phyloP scores from a whole-genome alignment of 2,329 filamentous ascomycete genomes.

The Cladosporium velox region DNA sequence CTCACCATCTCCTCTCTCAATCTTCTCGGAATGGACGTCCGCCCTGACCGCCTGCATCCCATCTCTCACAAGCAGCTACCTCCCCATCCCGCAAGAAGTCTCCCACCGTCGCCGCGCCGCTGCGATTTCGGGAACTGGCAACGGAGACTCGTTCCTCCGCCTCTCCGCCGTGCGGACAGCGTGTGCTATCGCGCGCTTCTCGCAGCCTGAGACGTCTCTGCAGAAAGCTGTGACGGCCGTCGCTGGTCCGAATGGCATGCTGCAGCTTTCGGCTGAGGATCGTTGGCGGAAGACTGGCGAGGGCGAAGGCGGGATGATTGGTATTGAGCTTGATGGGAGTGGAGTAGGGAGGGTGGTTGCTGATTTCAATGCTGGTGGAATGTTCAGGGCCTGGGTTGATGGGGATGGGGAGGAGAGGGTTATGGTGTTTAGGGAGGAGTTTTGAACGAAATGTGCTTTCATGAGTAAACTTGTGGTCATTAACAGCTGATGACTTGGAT shows the following conservation, averaged over 20 bases:
- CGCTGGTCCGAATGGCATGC: slow-evolving; percentile 69
- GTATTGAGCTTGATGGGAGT: slow-evolving; percentile 63
- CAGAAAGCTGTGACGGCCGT: slow-evolving; percentile 64
- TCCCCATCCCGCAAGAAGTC: slow-evolving; percentile 23
- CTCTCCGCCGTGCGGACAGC: slow-evolving; percentile 70
- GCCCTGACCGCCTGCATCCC: slow-evolving; percentile 31
- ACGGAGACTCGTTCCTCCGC: slow-evolving; percentile 84
- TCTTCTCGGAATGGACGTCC: slow-evolving; percentile 4
- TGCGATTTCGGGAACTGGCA: slow-evolving; percentile 56
- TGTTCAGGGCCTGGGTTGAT: slow-evolving; percentile 80
- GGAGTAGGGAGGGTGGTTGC: slow-evolving; percentile 61
- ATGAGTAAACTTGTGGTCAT: not conserved
- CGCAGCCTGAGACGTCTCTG: slow-evolving; percentile 47
- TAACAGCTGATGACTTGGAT: not conserved
- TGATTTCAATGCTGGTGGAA: slow-evolving; percentile 83
- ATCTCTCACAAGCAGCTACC: slow-evolving; percentile 24
- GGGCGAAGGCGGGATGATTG: slow-evolving; percentile 83
- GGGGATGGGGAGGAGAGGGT: slow-evolving; percentile 59
- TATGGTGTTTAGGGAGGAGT: slow-evolving; percentile 58
- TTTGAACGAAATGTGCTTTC: not conserved
- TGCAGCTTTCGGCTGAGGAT: slow-evolving; percentile 72
- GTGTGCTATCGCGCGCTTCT: slow-evolving; percentile 71
- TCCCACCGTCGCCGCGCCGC: slow-evolving; percentile 26
- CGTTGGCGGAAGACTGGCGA: slow-evolving; percentile 75
- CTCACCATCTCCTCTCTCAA: slow-evolving; percentile 6